These are phyloP conservation scores for Pelargonium hybrid DNA, from an alignment of 441 rosid species.

Conservation along the genomic window DNA sequence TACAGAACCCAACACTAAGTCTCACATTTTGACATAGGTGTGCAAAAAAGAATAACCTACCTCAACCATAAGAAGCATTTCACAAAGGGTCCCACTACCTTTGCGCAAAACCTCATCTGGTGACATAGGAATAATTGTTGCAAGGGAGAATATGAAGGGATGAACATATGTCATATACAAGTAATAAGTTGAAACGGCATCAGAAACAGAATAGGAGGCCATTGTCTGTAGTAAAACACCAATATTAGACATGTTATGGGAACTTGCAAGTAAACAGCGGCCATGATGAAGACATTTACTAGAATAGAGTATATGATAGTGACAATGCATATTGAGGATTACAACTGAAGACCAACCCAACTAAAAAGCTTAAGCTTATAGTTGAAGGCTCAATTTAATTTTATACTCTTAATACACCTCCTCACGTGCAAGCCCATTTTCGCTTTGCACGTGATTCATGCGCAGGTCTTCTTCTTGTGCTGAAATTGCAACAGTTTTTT, in stretches of 20 bases:
- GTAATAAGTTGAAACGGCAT: constrained; percentile 95
- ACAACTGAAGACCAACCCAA: too few species aligned
- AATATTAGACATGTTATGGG: constrained; percentile 19
- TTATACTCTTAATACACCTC: too few species aligned
- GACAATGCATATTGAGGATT: background rate
- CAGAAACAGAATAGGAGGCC: constrained; percentile 99
- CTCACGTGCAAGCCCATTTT: too few species aligned
- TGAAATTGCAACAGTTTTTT: too few species aligned
- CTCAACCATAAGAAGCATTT: constrained; percentile 99
- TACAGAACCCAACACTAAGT: constrained; percentile 15
- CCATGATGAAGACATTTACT: background rate
- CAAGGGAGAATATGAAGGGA: constrained; percentile 95
- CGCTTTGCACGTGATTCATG: too few species aligned
- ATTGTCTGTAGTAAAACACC: constrained; percentile 57
- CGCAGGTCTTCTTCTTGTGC: too few species aligned
- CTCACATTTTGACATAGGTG: constrained; percentile 19
- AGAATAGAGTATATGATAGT: background rate
- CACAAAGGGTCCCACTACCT: constrained; percentile 99
- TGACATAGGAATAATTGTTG: constrained; percentile 95
- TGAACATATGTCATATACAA: constrained; percentile 96
- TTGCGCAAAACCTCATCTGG: constrained; percentile 99
- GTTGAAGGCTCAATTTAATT: too few species aligned
- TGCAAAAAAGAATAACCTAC: constrained; percentile 29
- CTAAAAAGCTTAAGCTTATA: too few species aligned
- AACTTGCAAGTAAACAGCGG: background rate